A percentile compares a stretch with the other conserved stretches of the same genome.
Evolutionary conservation across 805 yeast species (phyloP).

Genomic region (Yamadazyma phyllophila): DNA sequence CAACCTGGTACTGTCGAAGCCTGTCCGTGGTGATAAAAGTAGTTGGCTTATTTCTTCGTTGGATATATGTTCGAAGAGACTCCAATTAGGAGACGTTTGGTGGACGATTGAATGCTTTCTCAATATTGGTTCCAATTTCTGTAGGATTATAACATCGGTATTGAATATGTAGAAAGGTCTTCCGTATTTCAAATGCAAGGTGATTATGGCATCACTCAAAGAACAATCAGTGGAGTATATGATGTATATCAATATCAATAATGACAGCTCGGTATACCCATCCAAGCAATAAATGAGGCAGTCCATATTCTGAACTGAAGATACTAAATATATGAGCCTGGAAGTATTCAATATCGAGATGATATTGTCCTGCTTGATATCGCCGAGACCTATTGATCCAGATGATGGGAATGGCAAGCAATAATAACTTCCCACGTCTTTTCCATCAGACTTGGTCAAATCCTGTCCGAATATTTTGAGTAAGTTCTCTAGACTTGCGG

Average conservation of each 20-base stretch:
- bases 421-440: constrained; percentile 20
- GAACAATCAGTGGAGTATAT: constrained; percentile 64
- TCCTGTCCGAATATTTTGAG: constrained; percentile 3
- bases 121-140: constrained; percentile 62
- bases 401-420: constrained; percentile 75
- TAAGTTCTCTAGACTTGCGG: constrained; percentile 34
- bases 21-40: constrained; percentile 20
- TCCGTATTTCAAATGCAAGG: constrained; percentile 59
- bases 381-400: constrained; percentile 78
- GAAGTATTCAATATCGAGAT: constrained; percentile 65
- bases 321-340: constrained; percentile 54
- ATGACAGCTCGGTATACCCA: constrained; percentile 88
- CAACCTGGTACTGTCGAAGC: neutral
- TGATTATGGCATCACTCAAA: constrained; percentile 63
- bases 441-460: constrained; percentile 17
- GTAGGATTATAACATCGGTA: constrained; percentile 65
- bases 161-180: constrained; percentile 85
- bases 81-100: constrained; percentile 23
- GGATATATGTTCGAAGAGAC: constrained; percentile 27
- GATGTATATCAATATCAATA: constrained; percentile 66
- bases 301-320: constrained; percentile 32
- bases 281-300: constrained; percentile 76
- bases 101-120: constrained; percentile 55
- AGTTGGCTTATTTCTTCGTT: constrained; percentile 34
- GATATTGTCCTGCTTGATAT: constrained; percentile 59